Evolutionary conservation across 1,139 yeast species (phyloP).

Genomic region (Candida tropicalis): DNA sequence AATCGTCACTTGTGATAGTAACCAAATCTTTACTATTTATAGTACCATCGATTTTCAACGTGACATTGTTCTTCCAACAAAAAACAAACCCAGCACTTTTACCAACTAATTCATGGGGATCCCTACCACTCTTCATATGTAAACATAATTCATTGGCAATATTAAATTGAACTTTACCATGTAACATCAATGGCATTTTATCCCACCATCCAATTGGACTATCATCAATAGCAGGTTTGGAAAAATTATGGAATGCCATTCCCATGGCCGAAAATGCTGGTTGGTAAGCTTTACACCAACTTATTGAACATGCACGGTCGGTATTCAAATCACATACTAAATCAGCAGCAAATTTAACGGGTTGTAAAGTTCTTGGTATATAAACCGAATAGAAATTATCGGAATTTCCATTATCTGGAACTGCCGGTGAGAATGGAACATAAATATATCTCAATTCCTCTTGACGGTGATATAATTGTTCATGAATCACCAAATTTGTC

Average conservation of each 20-base stretch:
- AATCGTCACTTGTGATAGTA: slow-evolving; percentile 63
- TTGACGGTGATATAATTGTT: slow-evolving; percentile 34
- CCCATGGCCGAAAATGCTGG: slow-evolving; percentile 40
- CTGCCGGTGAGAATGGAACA: slow-evolving; percentile 51
- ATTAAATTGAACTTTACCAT: slow-evolving; percentile 57
- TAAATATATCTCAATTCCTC: slow-evolving; percentile 49
- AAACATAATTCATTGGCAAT: slow-evolving; percentile 52
- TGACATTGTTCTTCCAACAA: slow-evolving; percentile 72
- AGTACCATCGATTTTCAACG: slow-evolving; percentile 59
- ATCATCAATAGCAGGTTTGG: slow-evolving; percentile 77
- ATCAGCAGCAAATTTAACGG: slow-evolving; percentile 45
- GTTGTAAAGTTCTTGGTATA: slow-evolving; percentile 48
- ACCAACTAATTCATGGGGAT: slow-evolving; percentile 75
- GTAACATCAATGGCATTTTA: slow-evolving; percentile 40
- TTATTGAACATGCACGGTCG: slow-evolving; percentile 42
- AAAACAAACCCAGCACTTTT: slow-evolving; percentile 78
- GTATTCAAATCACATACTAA: slow-evolving; percentile 36
- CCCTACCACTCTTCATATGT: slow-evolving; percentile 66
- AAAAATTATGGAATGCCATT: slow-evolving; percentile 56
- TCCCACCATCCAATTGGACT: slow-evolving; percentile 84
- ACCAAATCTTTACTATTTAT: slow-evolving; percentile 66
- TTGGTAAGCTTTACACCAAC: slow-evolving; percentile 49
- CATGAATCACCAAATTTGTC: slow-evolving; percentile 48
- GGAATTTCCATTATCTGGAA: slow-evolving; percentile 23
- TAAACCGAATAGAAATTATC: slow-evolving; percentile 45